A percentile compares a stretch with the other conserved stretches of the same genome.
These are phyloP conservation scores for Novakomyces olei DNA, from an alignment of 805 yeast species.

Conservation along the genomic window DNA sequence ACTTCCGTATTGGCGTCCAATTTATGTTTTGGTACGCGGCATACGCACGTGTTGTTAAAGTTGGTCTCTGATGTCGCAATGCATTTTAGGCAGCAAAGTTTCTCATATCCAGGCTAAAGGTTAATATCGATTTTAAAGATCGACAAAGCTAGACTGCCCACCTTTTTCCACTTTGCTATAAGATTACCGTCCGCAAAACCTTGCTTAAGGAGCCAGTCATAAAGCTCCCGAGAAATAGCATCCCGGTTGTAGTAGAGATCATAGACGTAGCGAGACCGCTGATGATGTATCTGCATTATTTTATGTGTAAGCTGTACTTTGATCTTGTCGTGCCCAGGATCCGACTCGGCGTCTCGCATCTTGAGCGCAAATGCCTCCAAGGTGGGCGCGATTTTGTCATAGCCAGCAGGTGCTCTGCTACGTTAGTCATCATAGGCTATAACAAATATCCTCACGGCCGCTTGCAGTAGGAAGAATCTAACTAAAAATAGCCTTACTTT, in stretches of 20 bases:
- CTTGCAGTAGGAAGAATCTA: not conserved
- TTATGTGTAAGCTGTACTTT: constrained; percentile 9
- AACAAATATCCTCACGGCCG: not conserved
- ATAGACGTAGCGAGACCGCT: constrained; percentile 52
- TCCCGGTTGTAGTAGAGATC: constrained; percentile 50
- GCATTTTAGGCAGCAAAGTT: constrained; percentile 63
- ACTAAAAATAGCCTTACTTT: not conserved
- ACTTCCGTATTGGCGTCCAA: constrained; percentile 7
- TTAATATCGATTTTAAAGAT: constrained; percentile 12
- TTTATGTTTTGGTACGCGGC: constrained; percentile 56
- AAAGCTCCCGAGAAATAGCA: constrained; percentile 41
- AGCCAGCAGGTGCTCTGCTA: constrained; percentile 52
- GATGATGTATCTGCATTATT: constrained; percentile 34
- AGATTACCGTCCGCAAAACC: constrained; percentile 43
- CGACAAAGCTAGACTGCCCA: constrained; percentile 5
- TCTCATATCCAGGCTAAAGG: constrained; percentile 70
- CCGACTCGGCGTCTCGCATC: constrained; percentile 24
- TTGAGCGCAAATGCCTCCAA: constrained; percentile 34
- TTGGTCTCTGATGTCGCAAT: constrained; percentile 40
- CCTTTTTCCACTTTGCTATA: constrained; percentile 42
- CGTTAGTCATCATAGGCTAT: not conserved
- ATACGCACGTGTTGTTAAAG: constrained; percentile 53
- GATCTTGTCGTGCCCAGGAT: constrained; percentile 22
- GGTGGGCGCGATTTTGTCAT: constrained; percentile 43
- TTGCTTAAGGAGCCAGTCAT: constrained; percentile 50